Base-by-base conservation (phyloP, 1,284 basidiomycete species). In the Bondarzewia mesenterica region DNA sequence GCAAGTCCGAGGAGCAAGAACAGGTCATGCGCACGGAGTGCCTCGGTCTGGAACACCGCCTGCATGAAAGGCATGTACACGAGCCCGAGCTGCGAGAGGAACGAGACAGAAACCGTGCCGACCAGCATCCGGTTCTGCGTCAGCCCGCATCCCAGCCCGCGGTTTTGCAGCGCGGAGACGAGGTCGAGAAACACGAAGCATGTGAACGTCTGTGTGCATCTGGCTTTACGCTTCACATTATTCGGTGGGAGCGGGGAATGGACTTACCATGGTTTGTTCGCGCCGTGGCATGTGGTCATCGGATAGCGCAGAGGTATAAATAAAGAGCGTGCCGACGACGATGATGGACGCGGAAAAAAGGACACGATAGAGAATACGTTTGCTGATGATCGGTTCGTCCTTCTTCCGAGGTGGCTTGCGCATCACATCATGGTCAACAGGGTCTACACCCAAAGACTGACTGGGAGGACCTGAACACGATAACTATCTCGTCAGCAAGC, bases 131-230 rank as follows among this genome's bases (percentile, higher is more conserved):
- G 75, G 72, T 99, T 99, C 58, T 85, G 80, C 50, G 78, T 72
- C 21, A 93, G 61, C 7, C 80, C 80, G 56, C 88, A 91, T 18
- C 84, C 83, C 7, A 96, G 75, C 7, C 93, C 93, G 41, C 95
- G 86, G 65, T 93, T 96, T 65, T 98, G 95, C 16, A 97, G 67
- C 0, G 95, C 95, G 20, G 92, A 95, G 1, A 93, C 89, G 36
- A 99, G 80, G 67, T 98, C 95, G 51, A 99, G 83, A 73, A 98
- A 89, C 50, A 99, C 95, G 67, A 98, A 98, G 61, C 83, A 88
- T 15, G 93, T 91, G 65, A 99, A 99, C 4, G 94, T 98, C 93
- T 94, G 59, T 7, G 41, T 16, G 38, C 18, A 29, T 1, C 5
- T 1, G n/a, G 12, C 20, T 12, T 18, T 10, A 14, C 22, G 25